A percentile compares a stretch with the other conserved stretches of the same genome.
Conservation (phyloP, 2,329 filamentous ascomycete species). For the Lasiodiplodia citricola region DNA sequence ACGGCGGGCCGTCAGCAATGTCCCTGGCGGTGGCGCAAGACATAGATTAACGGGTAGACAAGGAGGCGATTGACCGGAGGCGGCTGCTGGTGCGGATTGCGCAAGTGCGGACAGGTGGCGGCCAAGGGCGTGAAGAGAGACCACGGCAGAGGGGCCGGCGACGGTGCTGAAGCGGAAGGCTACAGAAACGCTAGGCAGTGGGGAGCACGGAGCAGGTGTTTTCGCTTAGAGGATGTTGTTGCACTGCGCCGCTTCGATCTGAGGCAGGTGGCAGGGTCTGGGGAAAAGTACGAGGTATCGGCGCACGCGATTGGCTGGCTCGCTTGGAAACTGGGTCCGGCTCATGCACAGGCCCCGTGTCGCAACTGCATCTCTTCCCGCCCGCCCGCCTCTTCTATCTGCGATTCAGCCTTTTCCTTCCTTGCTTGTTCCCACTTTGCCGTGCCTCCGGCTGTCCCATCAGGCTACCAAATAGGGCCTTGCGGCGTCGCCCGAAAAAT, state of each 20-base stretch:
- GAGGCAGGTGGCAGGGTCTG: not conserved
- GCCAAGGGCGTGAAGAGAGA: not conserved
- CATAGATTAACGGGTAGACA: not conserved
- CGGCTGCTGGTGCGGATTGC: not conserved
- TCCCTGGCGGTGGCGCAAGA: not conserved
- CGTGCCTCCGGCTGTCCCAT: conserved; percentile 2
- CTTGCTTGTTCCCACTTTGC: not conserved
- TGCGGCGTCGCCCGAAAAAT: too few species aligned
- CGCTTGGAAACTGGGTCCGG: not conserved
- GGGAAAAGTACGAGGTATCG: not conserved
- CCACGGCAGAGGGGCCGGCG: not conserved
- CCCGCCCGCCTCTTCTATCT: conserved; percentile 1
- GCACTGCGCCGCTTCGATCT: not conserved
- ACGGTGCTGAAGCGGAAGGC: not conserved
- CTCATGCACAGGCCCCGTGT: not conserved
- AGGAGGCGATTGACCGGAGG: not conserved
- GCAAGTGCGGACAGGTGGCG: not conserved
- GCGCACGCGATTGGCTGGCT: conserved; percentile 1
- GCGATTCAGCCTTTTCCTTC: conserved; percentile 14
- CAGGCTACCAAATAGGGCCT: not conserved
- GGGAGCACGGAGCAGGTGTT: not conserved
- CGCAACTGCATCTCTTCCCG: not conserved
- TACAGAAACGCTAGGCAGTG: not conserved
- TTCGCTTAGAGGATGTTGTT: not conserved
- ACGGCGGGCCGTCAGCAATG: not conserved